Evolutionary conservation across 2,329 filamentous ascomycete genomes (phyloP).

Genomic region (Fusarium haematococcum): DNA sequence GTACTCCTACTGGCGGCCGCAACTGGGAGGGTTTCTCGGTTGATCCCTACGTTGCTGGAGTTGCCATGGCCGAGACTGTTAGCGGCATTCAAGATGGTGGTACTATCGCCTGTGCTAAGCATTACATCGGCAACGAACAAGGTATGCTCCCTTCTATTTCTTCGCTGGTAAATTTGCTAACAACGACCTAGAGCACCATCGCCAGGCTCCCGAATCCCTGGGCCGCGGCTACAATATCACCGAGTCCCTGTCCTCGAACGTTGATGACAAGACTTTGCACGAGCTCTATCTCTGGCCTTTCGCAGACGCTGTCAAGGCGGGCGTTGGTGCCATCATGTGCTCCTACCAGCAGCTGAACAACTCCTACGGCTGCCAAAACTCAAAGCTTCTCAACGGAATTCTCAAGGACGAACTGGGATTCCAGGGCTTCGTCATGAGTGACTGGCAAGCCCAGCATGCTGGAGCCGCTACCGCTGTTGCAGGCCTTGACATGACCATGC

Average conservation of each 20-base stretch:
- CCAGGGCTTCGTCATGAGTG: constrained; percentile 83
- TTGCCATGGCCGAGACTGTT: constrained; percentile 78
- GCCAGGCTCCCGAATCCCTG: constrained; percentile 68
- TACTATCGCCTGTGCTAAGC: constrained; percentile 86
- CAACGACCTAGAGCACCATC: constrained; percentile 71
- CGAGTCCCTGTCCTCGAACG: constrained; percentile 69
- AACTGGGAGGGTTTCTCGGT: constrained; percentile 78
- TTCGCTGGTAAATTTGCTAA: constrained; percentile 7
- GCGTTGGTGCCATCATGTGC: constrained; percentile 73
- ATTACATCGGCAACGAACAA: constrained; percentile 81
- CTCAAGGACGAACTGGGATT: constrained; percentile 85
- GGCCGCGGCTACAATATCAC: constrained; percentile 69
- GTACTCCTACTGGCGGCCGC: constrained; percentile 59
- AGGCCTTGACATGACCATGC: constrained; percentile 90
- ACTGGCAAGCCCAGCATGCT: constrained; percentile 82
- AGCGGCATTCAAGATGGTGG: constrained; percentile 85
- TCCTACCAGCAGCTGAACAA: constrained; percentile 85
- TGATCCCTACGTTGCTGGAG: constrained; percentile 80
- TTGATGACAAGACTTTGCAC: constrained; percentile 80
- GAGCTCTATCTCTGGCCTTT: constrained; percentile 86
- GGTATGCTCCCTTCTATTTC: constrained; percentile 37
- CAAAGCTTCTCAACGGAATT: constrained; percentile 78
- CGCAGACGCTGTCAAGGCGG: constrained; percentile 76
- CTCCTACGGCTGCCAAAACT: constrained; percentile 84
- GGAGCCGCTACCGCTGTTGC: constrained; percentile 75